Evolutionary conservation across 2,329 filamentous ascomycete species (phyloP), one percentile per base, ranked within the genome.

Genomic region (Penicillium carneum): DNA sequence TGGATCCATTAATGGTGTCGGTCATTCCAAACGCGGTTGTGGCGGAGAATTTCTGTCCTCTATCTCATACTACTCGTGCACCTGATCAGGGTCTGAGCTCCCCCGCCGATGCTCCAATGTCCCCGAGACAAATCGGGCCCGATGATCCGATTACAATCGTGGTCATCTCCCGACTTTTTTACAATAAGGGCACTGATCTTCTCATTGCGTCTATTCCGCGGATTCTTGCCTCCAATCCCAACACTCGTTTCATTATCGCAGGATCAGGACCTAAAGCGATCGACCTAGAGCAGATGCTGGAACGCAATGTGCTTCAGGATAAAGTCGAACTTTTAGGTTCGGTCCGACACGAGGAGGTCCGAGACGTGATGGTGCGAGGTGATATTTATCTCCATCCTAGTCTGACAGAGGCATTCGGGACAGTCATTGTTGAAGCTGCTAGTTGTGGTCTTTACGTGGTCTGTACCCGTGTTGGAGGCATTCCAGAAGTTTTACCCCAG

Each of bases 11-110:
- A 26, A 97, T 97, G 89, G 95, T 99, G 23, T 98, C 94, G 0
- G 95, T 97, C 39, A 98, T 99, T 61, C 95, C 95, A 14, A 99
- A 99, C 69, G 95, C 95, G 10, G 91, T 99, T 1, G 96, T 99
- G 1, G 93, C 96, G 11, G 93, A 97, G 72, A 96, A 97, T 79
- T 99, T 99, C 73, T 87, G 89, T 53, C 95, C 94, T 0, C 77
- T 90, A 2, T 84, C 84, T 56, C 82, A 84, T 65, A 75, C 80
- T 6, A 76, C 79, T 68, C 83, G 74, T 70, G 64, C 79, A 9
- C 62, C 65, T 9, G 71, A 74, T 59, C 66, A 71, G 26, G 46
- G 65, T 9, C 61, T 67, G 16, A 62, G 57, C 41, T 65, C 67
- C 59, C 60, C 68, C 20, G 43, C 71, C 4, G 74, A 80, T 46